Evolutionary conservation across 305 asterid species (phyloP).

Genomic region (Plantago lanceolata): DNA sequence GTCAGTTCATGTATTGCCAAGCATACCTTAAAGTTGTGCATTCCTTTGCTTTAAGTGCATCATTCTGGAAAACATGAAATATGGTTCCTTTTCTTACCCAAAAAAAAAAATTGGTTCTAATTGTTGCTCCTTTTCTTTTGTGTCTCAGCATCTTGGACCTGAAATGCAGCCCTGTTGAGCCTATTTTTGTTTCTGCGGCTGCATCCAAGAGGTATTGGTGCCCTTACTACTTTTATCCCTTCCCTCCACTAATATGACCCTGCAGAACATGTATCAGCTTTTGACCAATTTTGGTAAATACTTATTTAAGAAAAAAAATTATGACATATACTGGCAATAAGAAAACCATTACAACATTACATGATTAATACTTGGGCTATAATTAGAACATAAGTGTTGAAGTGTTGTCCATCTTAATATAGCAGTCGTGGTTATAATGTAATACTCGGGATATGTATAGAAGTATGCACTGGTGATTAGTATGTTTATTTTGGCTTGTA

Average conservation of each 20-base stretch:
- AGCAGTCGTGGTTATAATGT: background rate
- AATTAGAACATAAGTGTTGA: too few relatives aligned
- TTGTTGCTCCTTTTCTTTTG: constrained; percentile 25
- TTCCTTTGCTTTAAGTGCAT: constrained; percentile 14
- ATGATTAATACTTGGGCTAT: too few relatives aligned
- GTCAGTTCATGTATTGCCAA: constrained; percentile 8
- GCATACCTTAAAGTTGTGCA: background rate
- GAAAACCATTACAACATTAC: too few relatives aligned
- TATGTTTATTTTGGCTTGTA: constrained; percentile 2
- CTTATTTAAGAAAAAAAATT: background rate
- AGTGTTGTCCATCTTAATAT: background rate
- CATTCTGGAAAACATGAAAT: constrained; percentile 9
- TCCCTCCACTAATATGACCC: background rate
- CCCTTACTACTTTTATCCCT: constrained; percentile 8
- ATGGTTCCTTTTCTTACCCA: too few relatives aligned
- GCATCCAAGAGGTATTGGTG: constrained; percentile 72
- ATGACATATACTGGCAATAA: background rate
- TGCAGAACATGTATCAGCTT: background rate
- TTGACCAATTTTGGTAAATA: background rate
- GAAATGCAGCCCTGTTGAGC: constrained; percentile 98
- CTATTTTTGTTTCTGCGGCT: constrained; percentile 93
- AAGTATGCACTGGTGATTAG: background rate
- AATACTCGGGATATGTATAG: background rate
- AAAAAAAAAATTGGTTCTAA: too few relatives aligned
- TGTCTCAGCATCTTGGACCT: constrained; percentile 78